Base-by-base conservation (phyloP, 257 asterid genomes). In the Leptodermis oblonga region DNA sequence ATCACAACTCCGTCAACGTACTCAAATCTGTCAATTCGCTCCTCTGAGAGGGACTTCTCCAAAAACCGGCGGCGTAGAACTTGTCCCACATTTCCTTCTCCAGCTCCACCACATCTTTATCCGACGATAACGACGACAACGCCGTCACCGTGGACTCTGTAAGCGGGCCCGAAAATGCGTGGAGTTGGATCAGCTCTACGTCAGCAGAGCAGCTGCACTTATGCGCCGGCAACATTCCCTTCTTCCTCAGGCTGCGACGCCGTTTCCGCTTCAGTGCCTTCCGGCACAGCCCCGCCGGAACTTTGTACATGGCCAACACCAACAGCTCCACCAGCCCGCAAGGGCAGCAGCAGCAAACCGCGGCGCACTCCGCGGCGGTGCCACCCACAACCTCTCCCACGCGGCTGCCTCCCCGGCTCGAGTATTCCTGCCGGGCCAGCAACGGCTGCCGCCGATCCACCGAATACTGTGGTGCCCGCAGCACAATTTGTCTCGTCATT, bases 291-390 rank as follows among this genome's bases (percentile, higher is more conserved):
- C 92, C 95, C 0, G 92, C 92, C 17, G 96, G 97, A 14, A 91
- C 39, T 72, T 82, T 91, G 79, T 84, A 91, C 25, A 86, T 74
- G 2, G 88, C 91, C 28, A 88, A 60, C 13, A 91, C 83, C 30
- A 91, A 74, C 51, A 91, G 82, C 64, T 87, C 75, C 37, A 83
- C 83, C 14, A 91, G 46, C 39, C 87, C 87, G 74, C 97, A 91
- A 0, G 97, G 97, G 45, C 95, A 87, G 75, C 96, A 91, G 74
- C 96, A 91, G 74, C 89, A 84, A 25, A 91, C 81, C 34, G 91
- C 97, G n/a, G 90, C 90, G 74, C 96, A 88, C 63, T 88, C 97
- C 23, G 97, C 97, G 25, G 95, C 52, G 0, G 97, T 91, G 12
- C 91, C 91, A 22, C 97, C 96, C 9, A 83, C 92, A 2, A 91